Percentiles rank a stretch among this genome's conserved stretches.
Conservation (phyloP, 2,329 filamentous ascomycete species). For the Triangularia setosa region DNA sequence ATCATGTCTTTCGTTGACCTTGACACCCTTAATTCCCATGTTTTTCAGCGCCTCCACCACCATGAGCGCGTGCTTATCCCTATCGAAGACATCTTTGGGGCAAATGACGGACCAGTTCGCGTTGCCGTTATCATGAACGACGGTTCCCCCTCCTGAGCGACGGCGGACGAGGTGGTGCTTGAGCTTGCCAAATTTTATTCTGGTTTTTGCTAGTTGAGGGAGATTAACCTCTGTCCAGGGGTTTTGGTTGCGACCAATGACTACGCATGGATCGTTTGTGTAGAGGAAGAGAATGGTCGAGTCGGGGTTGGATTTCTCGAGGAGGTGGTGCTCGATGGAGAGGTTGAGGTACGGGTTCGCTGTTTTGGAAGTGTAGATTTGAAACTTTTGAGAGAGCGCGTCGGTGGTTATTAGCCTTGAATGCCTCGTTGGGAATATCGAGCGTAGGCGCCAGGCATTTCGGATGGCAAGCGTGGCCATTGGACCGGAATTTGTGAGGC, state of each 20-base stretch:
- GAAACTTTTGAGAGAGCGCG: constrained; percentile 34
- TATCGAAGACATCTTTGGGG: constrained; percentile 70
- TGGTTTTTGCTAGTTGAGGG: not conserved
- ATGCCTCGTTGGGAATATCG: not conserved
- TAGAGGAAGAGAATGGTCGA: constrained; percentile 84
- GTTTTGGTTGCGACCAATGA: constrained; percentile 96
- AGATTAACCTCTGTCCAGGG: constrained; percentile 92
- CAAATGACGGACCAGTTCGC: constrained; percentile 93
- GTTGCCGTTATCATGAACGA: constrained; percentile 92
- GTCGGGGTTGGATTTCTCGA: constrained; percentile 66
- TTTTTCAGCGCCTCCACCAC: constrained; percentile 74
- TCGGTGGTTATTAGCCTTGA: constrained; percentile 7
- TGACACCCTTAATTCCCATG: constrained; percentile 50
- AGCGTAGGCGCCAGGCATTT: not conserved
- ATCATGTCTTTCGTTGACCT: constrained; percentile 88
- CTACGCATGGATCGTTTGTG: constrained; percentile 78
- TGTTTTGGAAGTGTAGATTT: constrained; percentile 69
- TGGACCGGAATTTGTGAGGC: not conserved
- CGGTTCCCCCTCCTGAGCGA: constrained; percentile 83
- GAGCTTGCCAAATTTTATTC: not conserved
- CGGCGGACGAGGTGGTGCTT: constrained; percentile 67
- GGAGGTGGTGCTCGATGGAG: constrained; percentile 85
- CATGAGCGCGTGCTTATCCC: constrained; percentile 88
- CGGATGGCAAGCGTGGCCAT: not conserved
- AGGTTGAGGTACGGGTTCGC: constrained; percentile 83